A percentile compares a stretch with the other conserved stretches of the same genome.
phyloP scores from a whole-genome alignment of 768 basidiomycete species.

The Lactarius sanguifluus region DNA sequence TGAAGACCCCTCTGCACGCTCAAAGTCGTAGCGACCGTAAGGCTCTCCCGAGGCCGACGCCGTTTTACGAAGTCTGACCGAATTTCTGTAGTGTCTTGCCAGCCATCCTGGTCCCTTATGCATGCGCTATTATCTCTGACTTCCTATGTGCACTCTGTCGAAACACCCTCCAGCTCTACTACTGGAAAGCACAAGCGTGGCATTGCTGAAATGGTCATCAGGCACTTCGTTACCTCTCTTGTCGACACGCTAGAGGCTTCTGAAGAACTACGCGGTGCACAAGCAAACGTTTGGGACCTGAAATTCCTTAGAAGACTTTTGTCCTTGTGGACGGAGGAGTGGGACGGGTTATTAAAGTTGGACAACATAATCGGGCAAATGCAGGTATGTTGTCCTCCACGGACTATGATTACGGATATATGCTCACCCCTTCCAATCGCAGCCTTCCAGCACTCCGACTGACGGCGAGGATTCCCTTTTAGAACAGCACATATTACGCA shows the following conservation, averaged over 20 bases:
- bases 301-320: constrained; percentile 21
- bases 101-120: constrained; percentile 23
- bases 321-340: constrained; percentile 19
- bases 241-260: not conserved
- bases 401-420: not conserved
- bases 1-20: not conserved
- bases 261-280: not conserved
- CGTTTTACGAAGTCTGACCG: not conserved
- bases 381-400: constrained; percentile 16
- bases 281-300: constrained; percentile 14
- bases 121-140: constrained; percentile 18
- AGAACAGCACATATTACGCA: constrained; percentile 51
- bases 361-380: constrained; percentile 18
- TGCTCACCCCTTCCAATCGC: not conserved
- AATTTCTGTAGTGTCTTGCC: constrained; percentile 3
- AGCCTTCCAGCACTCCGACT: constrained; percentile 7
- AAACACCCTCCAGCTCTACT: not conserved
- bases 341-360: constrained; percentile 15
- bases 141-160: constrained; percentile 17
- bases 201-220: constrained; percentile 9
- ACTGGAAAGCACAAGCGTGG: constrained; percentile 4
- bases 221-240: constrained; percentile 15
- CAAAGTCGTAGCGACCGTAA: constrained; percentile 8
- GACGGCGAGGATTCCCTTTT: constrained; percentile 11
- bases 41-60: not conserved